A percentile compares a stretch with the other conserved stretches of the same genome.
These are phyloP conservation scores for Exophiala sideris DNA, from an alignment of 2,329 filamentous ascomycete genomes.

Conservation along the genomic window DNA sequence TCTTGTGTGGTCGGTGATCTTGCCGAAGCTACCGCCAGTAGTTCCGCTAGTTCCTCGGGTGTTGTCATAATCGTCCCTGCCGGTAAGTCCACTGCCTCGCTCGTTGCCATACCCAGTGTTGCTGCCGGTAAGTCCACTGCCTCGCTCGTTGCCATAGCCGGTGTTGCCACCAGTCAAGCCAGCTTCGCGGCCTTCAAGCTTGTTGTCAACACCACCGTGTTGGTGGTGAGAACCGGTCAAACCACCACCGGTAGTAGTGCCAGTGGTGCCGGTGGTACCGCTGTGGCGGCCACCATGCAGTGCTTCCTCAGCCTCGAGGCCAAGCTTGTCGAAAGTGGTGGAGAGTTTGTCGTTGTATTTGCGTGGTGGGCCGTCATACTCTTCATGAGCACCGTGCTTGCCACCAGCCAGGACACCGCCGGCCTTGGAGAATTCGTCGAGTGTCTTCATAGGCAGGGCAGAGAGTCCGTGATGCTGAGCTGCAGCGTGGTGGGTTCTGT, in stretches of 20 bases:
- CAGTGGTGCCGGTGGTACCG: slow-evolving; percentile 6
- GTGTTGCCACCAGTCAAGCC: neutral
- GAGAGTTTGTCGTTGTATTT: slow-evolving; percentile 27
- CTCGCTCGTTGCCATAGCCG: neutral
- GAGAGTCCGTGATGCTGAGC: slow-evolving; percentile 65
- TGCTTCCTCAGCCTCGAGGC: neutral
- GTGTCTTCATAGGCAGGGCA: slow-evolving; percentile 60
- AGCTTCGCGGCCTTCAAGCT: neutral
- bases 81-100: no score
- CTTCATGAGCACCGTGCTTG: slow-evolving; percentile 38
- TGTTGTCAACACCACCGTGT: slow-evolving; percentile 7
- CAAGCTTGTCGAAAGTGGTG: slow-evolving; percentile 17
- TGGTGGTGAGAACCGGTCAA: slow-evolving; percentile 2
- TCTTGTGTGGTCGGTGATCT: no score
- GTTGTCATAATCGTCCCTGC: no score
- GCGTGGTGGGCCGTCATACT: slow-evolving; percentile 50
- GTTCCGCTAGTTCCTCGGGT: no score
- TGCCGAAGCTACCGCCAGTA: no score
- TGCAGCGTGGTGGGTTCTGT: slow-evolving; percentile 58
- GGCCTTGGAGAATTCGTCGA: slow-evolving; percentile 60
- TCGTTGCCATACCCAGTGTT: neutral
- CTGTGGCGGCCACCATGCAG: neutral
- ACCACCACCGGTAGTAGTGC: slow-evolving; percentile 1
- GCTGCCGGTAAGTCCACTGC: neutral
- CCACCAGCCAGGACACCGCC: slow-evolving; percentile 53